Evolutionary conservation across 2,329 filamentous ascomycete species (phyloP).

Genomic region (Aspergillus hiratsukae): DNA sequence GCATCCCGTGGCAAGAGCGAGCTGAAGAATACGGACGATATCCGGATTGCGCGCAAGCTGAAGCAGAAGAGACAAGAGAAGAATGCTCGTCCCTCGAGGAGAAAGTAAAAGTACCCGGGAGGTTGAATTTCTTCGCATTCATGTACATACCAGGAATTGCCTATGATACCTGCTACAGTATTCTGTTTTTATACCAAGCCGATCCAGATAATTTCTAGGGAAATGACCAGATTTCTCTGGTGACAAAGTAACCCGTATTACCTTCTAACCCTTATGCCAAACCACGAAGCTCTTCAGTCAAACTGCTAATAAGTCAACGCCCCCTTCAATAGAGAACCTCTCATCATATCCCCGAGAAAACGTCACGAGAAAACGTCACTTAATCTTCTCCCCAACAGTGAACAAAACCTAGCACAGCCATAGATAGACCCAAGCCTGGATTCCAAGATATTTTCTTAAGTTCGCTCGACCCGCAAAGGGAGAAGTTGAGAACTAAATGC

Average conservation of each 20-base stretch:
- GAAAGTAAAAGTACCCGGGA: slow-evolving; percentile 42
- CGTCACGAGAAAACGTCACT: too few relatives aligned
- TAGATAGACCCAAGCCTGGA: not conserved
- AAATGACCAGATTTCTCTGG: too few relatives aligned
- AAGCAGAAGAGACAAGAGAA: slow-evolving; percentile 76
- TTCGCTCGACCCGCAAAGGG: not conserved
- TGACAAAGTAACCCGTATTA: too few relatives aligned
- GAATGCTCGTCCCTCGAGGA: slow-evolving; percentile 76
- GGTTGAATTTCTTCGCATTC: not conserved
- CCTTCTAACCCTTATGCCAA: not conserved
- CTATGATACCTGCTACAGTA: not conserved
- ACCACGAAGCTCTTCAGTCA: not conserved
- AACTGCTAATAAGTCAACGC: not conserved
- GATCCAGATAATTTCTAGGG: not conserved
- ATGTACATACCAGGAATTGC: not conserved
- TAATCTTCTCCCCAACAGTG: too few relatives aligned
- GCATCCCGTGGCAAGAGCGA: slow-evolving; percentile 68
- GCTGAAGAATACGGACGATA: slow-evolving; percentile 76
- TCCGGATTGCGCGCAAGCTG: slow-evolving; percentile 73
- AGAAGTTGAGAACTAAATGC: not conserved
- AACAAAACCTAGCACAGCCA: too few relatives aligned
- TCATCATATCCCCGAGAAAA: too few relatives aligned
- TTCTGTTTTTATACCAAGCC: not conserved
- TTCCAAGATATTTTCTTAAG: not conserved
- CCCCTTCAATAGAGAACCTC: not conserved